Conservation (phyloP, 208 protist genomes). For the Trypanosoma mega region DNA sequence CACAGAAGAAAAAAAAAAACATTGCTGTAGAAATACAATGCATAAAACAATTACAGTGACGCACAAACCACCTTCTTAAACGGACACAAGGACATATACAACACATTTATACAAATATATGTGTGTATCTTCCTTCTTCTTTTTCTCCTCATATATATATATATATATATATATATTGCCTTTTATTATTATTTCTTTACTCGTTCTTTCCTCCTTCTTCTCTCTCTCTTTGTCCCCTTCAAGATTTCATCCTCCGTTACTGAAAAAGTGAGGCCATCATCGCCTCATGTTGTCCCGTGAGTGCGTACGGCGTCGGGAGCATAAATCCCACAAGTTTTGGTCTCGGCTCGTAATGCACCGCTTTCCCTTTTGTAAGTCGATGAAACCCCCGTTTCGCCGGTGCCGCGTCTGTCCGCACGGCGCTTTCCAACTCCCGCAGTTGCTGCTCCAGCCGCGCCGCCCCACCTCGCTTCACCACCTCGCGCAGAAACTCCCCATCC, state of each 20-base stretch:
- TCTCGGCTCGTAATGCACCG: slow-evolving; percentile 73
- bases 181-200: neutral
- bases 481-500: slow-evolving; percentile 77
- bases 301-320: slow-evolving; percentile 52
- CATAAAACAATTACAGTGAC: too few species aligned
- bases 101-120: neutral
- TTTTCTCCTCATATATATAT: neutral
- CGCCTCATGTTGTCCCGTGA: slow-evolving; percentile 63
- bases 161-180: neutral
- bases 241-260: slow-evolving; percentile 21
- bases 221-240: neutral
- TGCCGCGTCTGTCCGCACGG: slow-evolving; percentile 30
- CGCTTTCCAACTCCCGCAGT: slow-evolving; percentile 37
- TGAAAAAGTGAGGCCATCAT: slow-evolving; percentile 80
- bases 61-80: too few species aligned
- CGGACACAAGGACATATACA: too few species aligned
- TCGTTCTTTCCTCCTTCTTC: neutral
- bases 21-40: too few species aligned
- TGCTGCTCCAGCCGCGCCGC: slow-evolving; percentile 66
- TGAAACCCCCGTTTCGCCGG: slow-evolving; percentile 70
- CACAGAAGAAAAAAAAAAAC: too few species aligned
- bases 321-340: slow-evolving; percentile 85
- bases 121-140: neutral
- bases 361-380: slow-evolving; percentile 75
- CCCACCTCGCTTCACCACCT: slow-evolving; percentile 73